Base-by-base conservation (phyloP, 1,284 basidiomycete genomes). In the Cryptococcus hybrid region DNA sequence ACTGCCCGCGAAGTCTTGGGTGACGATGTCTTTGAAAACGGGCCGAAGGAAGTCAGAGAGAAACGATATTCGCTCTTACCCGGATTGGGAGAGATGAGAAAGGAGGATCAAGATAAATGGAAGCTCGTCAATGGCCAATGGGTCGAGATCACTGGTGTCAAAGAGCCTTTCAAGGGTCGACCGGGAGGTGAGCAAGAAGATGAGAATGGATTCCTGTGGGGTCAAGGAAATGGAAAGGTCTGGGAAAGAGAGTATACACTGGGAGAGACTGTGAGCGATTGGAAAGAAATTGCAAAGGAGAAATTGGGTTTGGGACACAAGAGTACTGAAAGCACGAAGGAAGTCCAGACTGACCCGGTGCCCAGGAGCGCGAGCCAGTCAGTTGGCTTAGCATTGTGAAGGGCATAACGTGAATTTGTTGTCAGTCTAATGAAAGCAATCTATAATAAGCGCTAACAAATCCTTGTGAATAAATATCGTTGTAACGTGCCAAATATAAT, bases 1-100 rank as follows among this genome's bases (percentile, higher is more conserved):
- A 68, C 71, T 3, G 74, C 74, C 9, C 65, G 69, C 9, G 60
- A 56, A 6, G 65, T 76, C 36, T 61, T 76, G 12, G 74, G 74
- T 5, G 64, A 66, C 51, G 64, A 70, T 9, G 64, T 60, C 1
- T 70, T 72, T 56, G 34, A 51, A 9, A 63, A 68, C 39, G 70
- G 70, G 2, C 61, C 60, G 3, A 63, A 69, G 50, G 62, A 67
- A 46, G 36, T 50, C 5, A 51, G 70, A 36, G 60, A 63, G 47
- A 47, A 55, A 11, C 57, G 69, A 7, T 40, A 51, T 36, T 49
- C 58, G 5, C 65, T 62, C 15, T 37, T 67, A 39, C 65, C 65
- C 7, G 62, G 61, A 5, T 49, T 64, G 8, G 58, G 57, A 35
- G 18, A n/a, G 38, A 56, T 56, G 58, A 55, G 37, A 30, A 52